A percentile compares a stretch with the other conserved stretches of the same genome.
These are phyloP conservation scores for Begonia loranthoides DNA, from an alignment of 306 rosid species.

Conservation along the genomic window DNA sequence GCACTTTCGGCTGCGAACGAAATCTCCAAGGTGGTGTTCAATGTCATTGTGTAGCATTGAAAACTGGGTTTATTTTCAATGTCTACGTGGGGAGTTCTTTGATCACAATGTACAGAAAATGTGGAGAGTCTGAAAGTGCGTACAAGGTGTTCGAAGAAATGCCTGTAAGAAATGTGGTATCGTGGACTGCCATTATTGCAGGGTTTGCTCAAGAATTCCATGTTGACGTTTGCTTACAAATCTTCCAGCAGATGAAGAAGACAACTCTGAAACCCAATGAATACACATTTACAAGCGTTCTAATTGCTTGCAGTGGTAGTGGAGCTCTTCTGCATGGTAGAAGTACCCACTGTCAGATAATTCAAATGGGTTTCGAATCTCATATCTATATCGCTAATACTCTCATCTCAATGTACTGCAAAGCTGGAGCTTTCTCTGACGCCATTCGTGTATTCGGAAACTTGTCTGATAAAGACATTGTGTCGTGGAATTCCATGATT, in stretches of 20 bases:
- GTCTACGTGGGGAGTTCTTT: constrained; percentile 69
- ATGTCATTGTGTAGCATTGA: constrained; percentile 52
- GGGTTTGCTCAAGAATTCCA: constrained; percentile 70
- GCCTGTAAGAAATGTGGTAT: constrained; percentile 64
- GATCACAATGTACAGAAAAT: constrained; percentile 47
- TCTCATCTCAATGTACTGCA: constrained; percentile 70
- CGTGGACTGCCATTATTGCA: constrained; percentile 63
- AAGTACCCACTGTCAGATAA: constrained; percentile 48
- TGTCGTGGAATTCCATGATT: constrained; percentile 86
- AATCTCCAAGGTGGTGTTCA: constrained; percentile 46
- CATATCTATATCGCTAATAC: constrained; percentile 44
- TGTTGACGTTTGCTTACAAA: constrained; percentile 42
- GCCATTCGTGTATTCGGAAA: constrained; percentile 41
- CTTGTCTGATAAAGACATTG: constrained; percentile 31
- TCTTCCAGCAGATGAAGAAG: constrained; percentile 42
- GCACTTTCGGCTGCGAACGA: constrained; percentile 37
- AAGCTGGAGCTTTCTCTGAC: constrained; percentile 55
- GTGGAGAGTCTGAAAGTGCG: constrained; percentile 38
- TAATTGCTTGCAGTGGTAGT: constrained; percentile 68
- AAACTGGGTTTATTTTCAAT: constrained; percentile 47
- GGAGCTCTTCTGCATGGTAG: constrained; percentile 81
- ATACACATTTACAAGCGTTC: constrained; percentile 50
- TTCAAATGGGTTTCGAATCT: constrained; percentile 44
- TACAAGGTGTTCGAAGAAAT: constrained; percentile 47
- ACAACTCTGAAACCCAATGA: constrained; percentile 36